Base-by-base conservation (phyloP, 352 stramenopile species). In the Thraustochytrium aureum region DNA sequence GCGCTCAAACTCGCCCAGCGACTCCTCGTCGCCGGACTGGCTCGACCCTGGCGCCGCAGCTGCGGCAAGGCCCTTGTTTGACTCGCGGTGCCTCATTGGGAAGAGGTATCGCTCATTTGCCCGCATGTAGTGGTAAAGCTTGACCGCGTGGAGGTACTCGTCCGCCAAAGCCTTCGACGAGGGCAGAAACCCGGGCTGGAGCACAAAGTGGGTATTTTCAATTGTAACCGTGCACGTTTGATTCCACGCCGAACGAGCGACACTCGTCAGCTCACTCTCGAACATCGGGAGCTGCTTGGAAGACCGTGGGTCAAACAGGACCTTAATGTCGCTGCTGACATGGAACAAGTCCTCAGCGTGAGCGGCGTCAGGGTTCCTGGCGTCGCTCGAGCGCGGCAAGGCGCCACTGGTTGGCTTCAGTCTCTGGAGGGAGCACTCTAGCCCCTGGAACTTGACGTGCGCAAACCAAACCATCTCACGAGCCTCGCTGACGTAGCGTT, bases 41-140 rank as follows among this genome's bases (percentile, higher is more conserved):
- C 7, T 12, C 26, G 62, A 6, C 12, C 7, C 64, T 5, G 3
- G 41, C 17, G 26, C 56, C 26, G 26, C 39, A 7, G 45, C 6
- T 22, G 32, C 5, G 26, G 20, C 42, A 4, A 12, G 26, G 39
- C 45, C 41, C 30, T 17, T 39, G 20, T 79, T 52, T 22, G 47
- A 17, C 17, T 56, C 47, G 33, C 26, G 33, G 10, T 7, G 26
- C n/a, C 10, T 17, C 26, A 39, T n/a, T 7, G 56, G 56, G 56
- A 64, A 64, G 10, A 64, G 33, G 10, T 10, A 10, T 7, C 56
- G 56, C 50, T 79, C 69, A 35, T 79, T 79, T 14, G 69, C 69
- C 0, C 69, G 69, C 69, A 79, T 74, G 69, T 79, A 79, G n/a
- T 62, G 69, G 69, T 79, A 79, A n/a, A 79, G 59, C 4, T 52